Conservation (phyloP, 345 rosid genomes). For the Hibiscus tridactylites region DNA sequence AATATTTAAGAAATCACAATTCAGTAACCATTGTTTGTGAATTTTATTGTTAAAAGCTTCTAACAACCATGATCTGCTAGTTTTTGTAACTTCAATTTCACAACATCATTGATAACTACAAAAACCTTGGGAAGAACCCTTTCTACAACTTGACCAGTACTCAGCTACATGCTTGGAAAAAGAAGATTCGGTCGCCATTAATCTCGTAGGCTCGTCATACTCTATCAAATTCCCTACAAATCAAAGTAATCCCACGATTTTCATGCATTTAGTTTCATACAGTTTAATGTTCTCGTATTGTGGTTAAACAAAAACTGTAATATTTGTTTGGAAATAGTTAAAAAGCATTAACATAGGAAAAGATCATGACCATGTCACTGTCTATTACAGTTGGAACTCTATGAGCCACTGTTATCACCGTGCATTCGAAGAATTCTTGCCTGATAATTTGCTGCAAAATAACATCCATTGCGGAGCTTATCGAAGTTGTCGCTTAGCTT, state of each 20-base stretch:
- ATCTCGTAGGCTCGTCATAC: conserved; percentile 55
- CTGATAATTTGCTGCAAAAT: conserved; percentile 56
- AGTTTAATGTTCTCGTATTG: too few species aligned
- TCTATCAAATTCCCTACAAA: conserved; percentile 50
- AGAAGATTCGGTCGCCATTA: conserved; percentile 55
- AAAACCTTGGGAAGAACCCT: conserved; percentile 18
- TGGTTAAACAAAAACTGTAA: too few species aligned
- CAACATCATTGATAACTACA: background rate
- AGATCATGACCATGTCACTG: conserved; percentile 83
- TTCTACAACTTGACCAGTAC: conserved; percentile 64
- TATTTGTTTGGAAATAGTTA: too few species aligned
- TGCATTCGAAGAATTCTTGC: conserved; percentile 56
- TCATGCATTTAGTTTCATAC: too few species aligned
- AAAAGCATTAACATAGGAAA: conserved; percentile 41
- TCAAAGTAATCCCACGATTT: too few species aligned
- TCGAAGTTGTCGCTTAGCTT: conserved; percentile 68
- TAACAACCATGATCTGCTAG: too few species aligned
- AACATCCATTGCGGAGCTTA: conserved; percentile 65
- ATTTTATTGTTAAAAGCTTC: too few species aligned
- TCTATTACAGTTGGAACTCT: conserved; percentile 66
- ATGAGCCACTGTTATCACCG: conserved; percentile 68
- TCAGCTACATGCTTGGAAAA: conserved; percentile 73
- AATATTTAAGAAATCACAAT: too few species aligned
- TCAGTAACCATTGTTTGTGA: too few species aligned
- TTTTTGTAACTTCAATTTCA: too few species aligned